These are phyloP conservation scores for Cyclaneusma minus DNA, from an alignment of 2,329 filamentous ascomycete genomes.

Conservation along the genomic window DNA sequence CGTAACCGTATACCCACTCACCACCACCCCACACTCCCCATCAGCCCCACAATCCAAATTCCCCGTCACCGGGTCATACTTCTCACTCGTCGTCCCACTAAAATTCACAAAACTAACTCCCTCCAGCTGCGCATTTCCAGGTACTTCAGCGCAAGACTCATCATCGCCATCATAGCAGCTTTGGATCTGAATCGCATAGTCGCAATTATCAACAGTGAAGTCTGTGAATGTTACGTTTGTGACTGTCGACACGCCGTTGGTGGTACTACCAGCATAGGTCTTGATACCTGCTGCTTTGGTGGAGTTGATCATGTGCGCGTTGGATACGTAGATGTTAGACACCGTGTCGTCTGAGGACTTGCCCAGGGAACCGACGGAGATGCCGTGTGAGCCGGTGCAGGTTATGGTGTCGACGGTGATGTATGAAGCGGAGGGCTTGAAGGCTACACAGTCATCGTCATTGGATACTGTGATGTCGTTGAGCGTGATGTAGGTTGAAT, in stretches of 20 bases:
- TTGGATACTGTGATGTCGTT: conserved; percentile 22
- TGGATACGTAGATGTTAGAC: conserved; percentile 24
- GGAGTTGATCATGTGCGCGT: conserved; percentile 24
- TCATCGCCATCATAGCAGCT: conserved; percentile 24
- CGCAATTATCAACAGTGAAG: conserved; percentile 21
- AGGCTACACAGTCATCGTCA: conserved; percentile 28
- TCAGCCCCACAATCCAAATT: conserved; percentile 23
- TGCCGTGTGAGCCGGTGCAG: conserved; percentile 29
- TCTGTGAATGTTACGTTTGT: conserved; percentile 25
- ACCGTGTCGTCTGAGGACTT: conserved; percentile 24
- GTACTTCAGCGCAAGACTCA: conserved; percentile 20
- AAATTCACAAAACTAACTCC: conserved; percentile 22
- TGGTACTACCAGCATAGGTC: conserved; percentile 23
- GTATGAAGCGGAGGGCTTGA: conserved; percentile 25
- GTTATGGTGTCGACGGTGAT: conserved; percentile 24
- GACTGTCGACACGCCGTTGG: conserved; percentile 22
- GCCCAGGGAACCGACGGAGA: conserved; percentile 30
- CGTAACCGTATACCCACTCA: conserved; percentile 20
- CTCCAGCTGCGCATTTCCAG: conserved; percentile 19
- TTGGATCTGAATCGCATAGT: conserved; percentile 29
- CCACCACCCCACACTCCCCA: conserved; percentile 22
- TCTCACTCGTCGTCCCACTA: conserved; percentile 21
- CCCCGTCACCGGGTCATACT: conserved; percentile 19
- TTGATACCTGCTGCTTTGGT: conserved; percentile 31
- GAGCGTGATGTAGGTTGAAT: conserved; percentile 22